Evolutionary conservation across 495 filamentous ascomycete species (phyloP), one percentile per base, ranked within the genome.

Genomic region (Penicillium canariense): DNA sequence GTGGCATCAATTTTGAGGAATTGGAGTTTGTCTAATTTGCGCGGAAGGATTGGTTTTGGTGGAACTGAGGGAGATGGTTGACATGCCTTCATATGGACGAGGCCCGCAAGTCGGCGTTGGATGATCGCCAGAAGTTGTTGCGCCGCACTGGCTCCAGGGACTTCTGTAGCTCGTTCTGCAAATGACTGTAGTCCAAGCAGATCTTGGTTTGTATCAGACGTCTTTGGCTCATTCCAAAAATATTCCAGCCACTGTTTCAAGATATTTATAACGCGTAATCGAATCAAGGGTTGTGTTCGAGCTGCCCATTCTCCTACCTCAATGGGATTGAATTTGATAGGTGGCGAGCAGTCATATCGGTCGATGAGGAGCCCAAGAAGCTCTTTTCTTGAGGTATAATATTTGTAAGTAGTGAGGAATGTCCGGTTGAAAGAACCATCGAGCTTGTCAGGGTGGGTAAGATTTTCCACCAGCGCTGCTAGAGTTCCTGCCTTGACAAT

Each of bases 1-100:
- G 84, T 86, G 11, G 88, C 83, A 62, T 97, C 93, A 43, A 97
- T 91, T 67, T 97, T 91, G 46, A 96, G 77, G 68, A 97, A 91
- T 67, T 95, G 95, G 52, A 96, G 82, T 67, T 94, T 96, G 80
- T 91, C 92, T 86, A 96, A 89, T 67, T 94, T 95, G 77, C 91
- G 94, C 0, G 92, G 92, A 63, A 95, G 81, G 59, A 96, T 93
- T 12, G 92, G 90, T 39, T 86, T 75, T 8, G 92, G 92, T 6
- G 86, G 79, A 28, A 84, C 82, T 54, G 82, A 80, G 63, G 78
- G 86, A 44, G 88, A 76, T 14, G 88, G 92, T 26, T 44, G 47
- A 1, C 47, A 51, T 42, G 40, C 42, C 39, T 51, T 59, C 8
- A 46, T 34, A 46, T 86, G 81, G 23, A 92, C 81, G 50, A 96